phyloP scores from a whole-genome alignment of 495 filamentous ascomycete genomes.

The Amniculicola lignicola region DNA sequence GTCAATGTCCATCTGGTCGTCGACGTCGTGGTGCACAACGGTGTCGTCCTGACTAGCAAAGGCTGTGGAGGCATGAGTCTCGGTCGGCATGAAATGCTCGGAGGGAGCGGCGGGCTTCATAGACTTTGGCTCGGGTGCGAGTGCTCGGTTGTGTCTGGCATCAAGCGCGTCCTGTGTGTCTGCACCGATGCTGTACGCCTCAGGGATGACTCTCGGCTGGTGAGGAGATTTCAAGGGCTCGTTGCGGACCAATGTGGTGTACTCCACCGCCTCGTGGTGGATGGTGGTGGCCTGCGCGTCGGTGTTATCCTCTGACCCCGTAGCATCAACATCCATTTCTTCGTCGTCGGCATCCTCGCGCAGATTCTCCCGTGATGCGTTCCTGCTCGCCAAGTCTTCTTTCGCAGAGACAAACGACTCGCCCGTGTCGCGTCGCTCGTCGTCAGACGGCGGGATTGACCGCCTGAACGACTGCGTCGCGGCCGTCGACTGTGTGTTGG shows the following conservation, averaged over 20 bases:
- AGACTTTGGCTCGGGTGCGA: slow-evolving; percentile 5
- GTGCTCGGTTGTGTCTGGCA: slow-evolving; percentile 4
- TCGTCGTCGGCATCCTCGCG: background rate
- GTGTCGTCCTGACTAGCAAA: slow-evolving; percentile 18
- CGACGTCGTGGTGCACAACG: slow-evolving; percentile 28
- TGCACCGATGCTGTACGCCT: slow-evolving; percentile 19
- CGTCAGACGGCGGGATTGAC: slow-evolving; percentile 22
- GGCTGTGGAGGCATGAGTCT: slow-evolving; percentile 6
- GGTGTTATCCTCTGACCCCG: background rate
- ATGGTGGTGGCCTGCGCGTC: slow-evolving; percentile 8
- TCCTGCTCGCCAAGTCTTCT: slow-evolving; percentile 50
- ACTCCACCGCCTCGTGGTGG: slow-evolving; percentile 3
- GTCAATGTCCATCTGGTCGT: slow-evolving; percentile 51
- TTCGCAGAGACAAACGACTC: slow-evolving; percentile 67
- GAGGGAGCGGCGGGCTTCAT: slow-evolving; percentile 9
- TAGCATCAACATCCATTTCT: slow-evolving; percentile 15
- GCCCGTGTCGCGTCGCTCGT: slow-evolving; percentile 54
- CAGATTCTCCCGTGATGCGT: slow-evolving; percentile 22
- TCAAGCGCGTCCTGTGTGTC: slow-evolving; percentile 20
- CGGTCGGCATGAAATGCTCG: slow-evolving; percentile 12
- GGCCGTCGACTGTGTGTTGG: slow-evolving; percentile 20
- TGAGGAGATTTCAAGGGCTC: background rate
- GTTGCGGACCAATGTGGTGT: slow-evolving; percentile 10
- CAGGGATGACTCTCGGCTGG: background rate
- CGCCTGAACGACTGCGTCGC: slow-evolving; percentile 34